Conservation (phyloP, 164 flowering plant genomes). For the Hamamelis virginiana region DNA sequence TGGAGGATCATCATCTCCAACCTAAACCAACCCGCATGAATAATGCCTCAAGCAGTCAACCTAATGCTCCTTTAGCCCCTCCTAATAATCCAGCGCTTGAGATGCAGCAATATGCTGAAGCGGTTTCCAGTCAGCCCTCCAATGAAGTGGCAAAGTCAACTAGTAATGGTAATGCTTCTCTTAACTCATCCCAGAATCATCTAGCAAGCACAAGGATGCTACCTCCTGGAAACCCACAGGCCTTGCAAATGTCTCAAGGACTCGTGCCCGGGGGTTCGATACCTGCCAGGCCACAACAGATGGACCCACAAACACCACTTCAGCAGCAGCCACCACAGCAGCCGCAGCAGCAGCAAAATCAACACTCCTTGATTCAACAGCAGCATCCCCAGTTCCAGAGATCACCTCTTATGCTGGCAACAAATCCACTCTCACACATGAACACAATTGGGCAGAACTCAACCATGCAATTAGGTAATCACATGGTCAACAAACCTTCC, state of each 20-base stretch:
- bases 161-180: constrained; percentile 33
- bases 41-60: constrained; percentile 35
- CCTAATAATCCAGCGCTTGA: constrained; percentile 41
- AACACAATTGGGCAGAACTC: constrained; percentile 54
- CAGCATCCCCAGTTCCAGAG: constrained; percentile 70
- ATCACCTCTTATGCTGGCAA: constrained; percentile 51
- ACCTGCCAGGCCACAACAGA: constrained; percentile 55
- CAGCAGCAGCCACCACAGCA: constrained; percentile 39
- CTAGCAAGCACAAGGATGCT: constrained; percentile 47
- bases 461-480: constrained; percentile 52
- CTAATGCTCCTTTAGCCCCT: constrained; percentile 33
- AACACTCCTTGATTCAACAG: constrained; percentile 46
- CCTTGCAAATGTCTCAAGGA: constrained; percentile 75
- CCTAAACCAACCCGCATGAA: constrained; percentile 43
- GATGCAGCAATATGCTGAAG: constrained; percentile 59
- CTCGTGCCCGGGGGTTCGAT: constrained; percentile 47
- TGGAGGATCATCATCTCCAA: constrained; percentile 59
- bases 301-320: constrained; percentile 45
- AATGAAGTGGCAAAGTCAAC: constrained; percentile 41
- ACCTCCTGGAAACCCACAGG: constrained; percentile 66
- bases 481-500: constrained; percentile 58
- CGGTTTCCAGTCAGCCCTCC: constrained; percentile 44
- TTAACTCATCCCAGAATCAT: constrained; percentile 43
- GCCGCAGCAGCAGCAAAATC: constrained; percentile 34
- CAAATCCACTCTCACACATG: constrained; percentile 55